These are phyloP conservation scores for Terfezia claveryi DNA, from an alignment of 495 filamentous ascomycete genomes.

Conservation along the genomic window DNA sequence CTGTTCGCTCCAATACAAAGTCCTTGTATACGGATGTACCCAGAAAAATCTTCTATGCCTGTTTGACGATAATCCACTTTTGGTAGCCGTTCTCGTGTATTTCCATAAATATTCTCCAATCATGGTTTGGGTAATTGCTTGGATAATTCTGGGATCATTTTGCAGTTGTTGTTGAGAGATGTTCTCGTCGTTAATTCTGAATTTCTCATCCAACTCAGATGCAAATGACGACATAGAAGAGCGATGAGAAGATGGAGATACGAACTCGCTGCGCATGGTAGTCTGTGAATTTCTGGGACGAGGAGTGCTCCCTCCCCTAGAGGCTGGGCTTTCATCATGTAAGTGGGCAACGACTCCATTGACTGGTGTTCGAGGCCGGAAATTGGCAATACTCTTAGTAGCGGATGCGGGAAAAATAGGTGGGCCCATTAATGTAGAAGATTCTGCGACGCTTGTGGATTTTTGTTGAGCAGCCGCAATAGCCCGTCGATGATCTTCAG, in stretches of 20 bases:
- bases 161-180: constrained; percentile 17
- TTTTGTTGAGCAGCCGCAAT: constrained; percentile 50
- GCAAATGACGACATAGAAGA: constrained; percentile 89
- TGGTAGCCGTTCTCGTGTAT: constrained; percentile 79
- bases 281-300: constrained; percentile 27
- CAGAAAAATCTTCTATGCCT: constrained; percentile 92
- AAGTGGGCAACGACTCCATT: constrained; percentile 4
- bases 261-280: constrained; percentile 32
- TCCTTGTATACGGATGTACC: constrained; percentile 94
- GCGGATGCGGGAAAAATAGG: constrained; percentile 66
- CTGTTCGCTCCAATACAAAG: constrained; percentile 85
- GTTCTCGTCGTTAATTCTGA: constrained; percentile 48
- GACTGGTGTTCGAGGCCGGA: constrained; percentile 49
- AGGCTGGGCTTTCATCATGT: constrained; percentile 11
- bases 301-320: constrained; percentile 33
- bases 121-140: constrained; percentile 98
- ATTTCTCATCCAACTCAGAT: constrained; percentile 76
- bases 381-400: constrained; percentile 28
- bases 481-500: constrained; percentile 56
- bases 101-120: constrained; percentile 98
- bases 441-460: constrained; percentile 21
- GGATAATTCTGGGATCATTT: constrained; percentile 88
- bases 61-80: constrained; percentile 64
- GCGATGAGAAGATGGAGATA: constrained; percentile 29
- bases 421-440: constrained; percentile 47